phyloP scores from a whole-genome alignment of 345 rosid species.

The Adansonia digitata region DNA sequence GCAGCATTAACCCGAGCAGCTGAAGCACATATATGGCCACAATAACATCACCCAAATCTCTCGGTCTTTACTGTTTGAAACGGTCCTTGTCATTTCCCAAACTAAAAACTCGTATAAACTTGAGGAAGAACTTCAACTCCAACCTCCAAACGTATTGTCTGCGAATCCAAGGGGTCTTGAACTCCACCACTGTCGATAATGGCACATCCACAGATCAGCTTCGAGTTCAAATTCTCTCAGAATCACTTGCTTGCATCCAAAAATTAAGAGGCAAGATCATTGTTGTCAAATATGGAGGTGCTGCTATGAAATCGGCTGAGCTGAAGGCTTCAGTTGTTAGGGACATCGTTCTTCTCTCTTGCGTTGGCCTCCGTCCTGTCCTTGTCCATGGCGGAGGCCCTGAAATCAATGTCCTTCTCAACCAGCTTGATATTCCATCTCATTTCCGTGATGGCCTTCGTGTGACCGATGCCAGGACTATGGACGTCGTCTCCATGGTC shows the following conservation, averaged over 20 bases:
- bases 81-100: too few species aligned
- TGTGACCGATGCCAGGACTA: conserved; percentile 72
- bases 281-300: conserved; percentile 90
- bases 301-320: conserved; percentile 76
- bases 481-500: conserved; percentile 95
- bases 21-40: background rate
- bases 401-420: conserved; percentile 68
- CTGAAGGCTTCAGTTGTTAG: conserved; percentile 64
- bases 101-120: background rate
- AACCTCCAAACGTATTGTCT: background rate
- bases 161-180: conserved; percentile 23
- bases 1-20: background rate
- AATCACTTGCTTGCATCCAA: conserved; percentile 85
- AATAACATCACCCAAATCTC: background rate
- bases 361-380: conserved; percentile 82
- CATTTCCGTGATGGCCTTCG: conserved; percentile 75
- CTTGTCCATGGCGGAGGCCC: conserved; percentile 93
- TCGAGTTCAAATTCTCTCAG: conserved; percentile 72
- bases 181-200: conserved; percentile 19
- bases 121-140: background rate
- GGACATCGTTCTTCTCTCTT: conserved; percentile 74
- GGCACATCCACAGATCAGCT: background rate
- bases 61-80: too few species aligned
- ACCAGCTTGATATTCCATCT: conserved; percentile 57
- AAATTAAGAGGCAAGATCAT: conserved; percentile 77